These are phyloP conservation scores for Lyophyllum semitale DNA, from an alignment of 768 basidiomycete genomes.

Conservation along the genomic window DNA sequence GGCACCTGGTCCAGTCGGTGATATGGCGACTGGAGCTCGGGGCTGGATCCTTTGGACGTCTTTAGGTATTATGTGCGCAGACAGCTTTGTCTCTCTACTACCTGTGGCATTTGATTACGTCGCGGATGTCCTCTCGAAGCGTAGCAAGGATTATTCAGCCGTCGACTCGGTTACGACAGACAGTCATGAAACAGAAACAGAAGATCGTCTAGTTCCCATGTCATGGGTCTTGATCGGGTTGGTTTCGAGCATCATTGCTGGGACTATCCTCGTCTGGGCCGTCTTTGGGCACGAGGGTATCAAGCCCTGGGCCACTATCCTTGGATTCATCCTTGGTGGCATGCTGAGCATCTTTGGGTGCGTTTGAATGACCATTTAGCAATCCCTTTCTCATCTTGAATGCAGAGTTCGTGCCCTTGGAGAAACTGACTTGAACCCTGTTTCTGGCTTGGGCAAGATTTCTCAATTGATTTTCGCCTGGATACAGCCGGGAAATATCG, in stretches of 20 bases:
- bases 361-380: constrained; percentile 22
- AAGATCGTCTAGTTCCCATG: constrained; percentile 78
- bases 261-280: constrained; percentile 81
- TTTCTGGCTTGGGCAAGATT: constrained; percentile 92
- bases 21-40: constrained; percentile 85
- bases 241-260: constrained; percentile 57
- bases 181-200: constrained; percentile 72
- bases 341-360: constrained; percentile 88
- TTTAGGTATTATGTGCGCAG: constrained; percentile 93
- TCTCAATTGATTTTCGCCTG: constrained; percentile 94
- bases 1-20: constrained; percentile 92
- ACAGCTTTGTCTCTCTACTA: constrained; percentile 83
- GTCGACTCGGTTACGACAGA: constrained; percentile 28
- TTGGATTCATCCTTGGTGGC: constrained; percentile 82
- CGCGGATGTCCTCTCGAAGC: constrained; percentile 29
- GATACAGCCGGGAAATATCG: constrained; percentile 91
- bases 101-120: constrained; percentile 68
- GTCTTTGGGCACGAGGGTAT: constrained; percentile 93
- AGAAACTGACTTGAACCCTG: constrained; percentile 93
- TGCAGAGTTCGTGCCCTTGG: constrained; percentile 88
- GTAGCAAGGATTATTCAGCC: constrained; percentile 23
- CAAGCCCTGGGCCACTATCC: constrained; percentile 90
- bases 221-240: constrained; percentile 79
- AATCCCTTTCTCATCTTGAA: not conserved
- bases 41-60: constrained; percentile 98